Conservation (phyloP, 2,329 filamentous ascomycete genomes). For the Chaetothyriales sp. region DNA sequence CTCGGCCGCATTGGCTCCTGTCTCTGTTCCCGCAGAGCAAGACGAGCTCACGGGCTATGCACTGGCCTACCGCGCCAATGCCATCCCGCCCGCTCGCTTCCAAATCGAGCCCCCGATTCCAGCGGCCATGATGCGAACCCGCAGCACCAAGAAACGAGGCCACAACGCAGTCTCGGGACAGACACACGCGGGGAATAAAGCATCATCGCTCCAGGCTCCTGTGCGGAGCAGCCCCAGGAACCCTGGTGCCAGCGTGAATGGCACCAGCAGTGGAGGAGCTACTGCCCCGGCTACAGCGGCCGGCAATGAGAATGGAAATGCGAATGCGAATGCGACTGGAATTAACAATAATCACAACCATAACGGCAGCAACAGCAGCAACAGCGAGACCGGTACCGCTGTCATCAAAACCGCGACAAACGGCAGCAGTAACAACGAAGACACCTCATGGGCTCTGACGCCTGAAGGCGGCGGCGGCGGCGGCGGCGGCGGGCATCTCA, state of each 20-base stretch:
- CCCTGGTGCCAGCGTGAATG: slow-evolving; percentile 7
- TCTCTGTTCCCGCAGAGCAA: not conserved
- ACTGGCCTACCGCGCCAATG: slow-evolving; percentile 11
- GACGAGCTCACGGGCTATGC: slow-evolving; percentile 13
- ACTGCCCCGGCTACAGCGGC: not conserved
- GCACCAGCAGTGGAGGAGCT: slow-evolving; percentile 2
- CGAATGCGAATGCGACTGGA: not conserved
- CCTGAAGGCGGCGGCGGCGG: not conserved
- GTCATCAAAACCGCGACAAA: not conserved
- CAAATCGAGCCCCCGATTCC: slow-evolving; percentile 18
- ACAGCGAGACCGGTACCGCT: slow-evolving; percentile 1
- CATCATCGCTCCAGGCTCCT: slow-evolving; percentile 4
- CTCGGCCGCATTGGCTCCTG: not conserved
- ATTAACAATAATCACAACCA: not conserved
- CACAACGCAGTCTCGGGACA: slow-evolving; percentile 9
- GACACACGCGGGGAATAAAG: slow-evolving; percentile 2
- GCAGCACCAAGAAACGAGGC: slow-evolving; percentile 12
- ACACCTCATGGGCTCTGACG: slow-evolving; percentile 1
- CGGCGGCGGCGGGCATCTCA: not conserved
- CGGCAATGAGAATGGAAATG: not conserved
- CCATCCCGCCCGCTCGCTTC: slow-evolving; percentile 15
- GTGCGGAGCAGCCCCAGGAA: slow-evolving; percentile 15
- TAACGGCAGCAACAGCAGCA: slow-evolving; percentile 3
- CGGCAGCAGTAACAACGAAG: not conserved
- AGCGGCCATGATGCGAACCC: slow-evolving; percentile 13